These are phyloP conservation scores for Penicillium robsamsonii DNA, from an alignment of 495 filamentous ascomycete genomes.

Conservation along the genomic window DNA sequence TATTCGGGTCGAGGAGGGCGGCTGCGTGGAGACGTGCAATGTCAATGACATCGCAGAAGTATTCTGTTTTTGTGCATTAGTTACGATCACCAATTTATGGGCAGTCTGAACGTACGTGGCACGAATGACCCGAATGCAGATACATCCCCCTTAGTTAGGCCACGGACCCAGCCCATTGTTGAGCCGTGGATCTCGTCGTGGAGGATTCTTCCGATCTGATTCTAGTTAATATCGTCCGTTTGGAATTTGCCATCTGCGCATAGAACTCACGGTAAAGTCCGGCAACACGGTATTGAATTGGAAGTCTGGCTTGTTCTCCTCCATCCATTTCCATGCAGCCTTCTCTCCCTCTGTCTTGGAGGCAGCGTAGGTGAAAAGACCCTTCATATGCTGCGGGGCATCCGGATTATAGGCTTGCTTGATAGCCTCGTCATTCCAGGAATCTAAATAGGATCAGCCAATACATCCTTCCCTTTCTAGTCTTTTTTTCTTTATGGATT, in stretches of 20 bases:
- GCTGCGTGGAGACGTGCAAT: conserved; percentile 47
- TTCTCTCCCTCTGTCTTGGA: conserved; percentile 56
- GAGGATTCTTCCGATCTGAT: conserved; percentile 6
- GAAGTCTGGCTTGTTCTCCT: conserved; percentile 48
- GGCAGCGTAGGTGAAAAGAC: conserved; percentile 51
- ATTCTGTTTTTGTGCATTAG: conserved; percentile 19
- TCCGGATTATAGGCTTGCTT: conserved; percentile 39
- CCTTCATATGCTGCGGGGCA: conserved; percentile 1
- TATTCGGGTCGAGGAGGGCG: conserved; percentile 41
- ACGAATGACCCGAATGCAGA: neutral
- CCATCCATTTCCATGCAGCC: conserved; percentile 51
- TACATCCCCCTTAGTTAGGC: conserved; percentile 29
- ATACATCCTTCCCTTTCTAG: neutral
- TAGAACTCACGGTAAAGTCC: conserved; percentile 31
- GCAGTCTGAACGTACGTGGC: neutral
- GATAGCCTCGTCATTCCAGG: conserved; percentile 51
- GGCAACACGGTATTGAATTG: conserved; percentile 54
- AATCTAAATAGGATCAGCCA: conserved; percentile 11
- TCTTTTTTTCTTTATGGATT: neutral
- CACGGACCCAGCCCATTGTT: conserved; percentile 4
- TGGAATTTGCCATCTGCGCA: neutral
- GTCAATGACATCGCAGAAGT: conserved; percentile 51
- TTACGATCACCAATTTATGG: neutral
- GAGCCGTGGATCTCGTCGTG: conserved; percentile 6
- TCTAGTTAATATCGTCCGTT: neutral